Evolutionary conservation across 257 asterid genomes (phyloP), one percentile per base, ranked within the genome.

Genomic region (Solanum dulcamara): DNA sequence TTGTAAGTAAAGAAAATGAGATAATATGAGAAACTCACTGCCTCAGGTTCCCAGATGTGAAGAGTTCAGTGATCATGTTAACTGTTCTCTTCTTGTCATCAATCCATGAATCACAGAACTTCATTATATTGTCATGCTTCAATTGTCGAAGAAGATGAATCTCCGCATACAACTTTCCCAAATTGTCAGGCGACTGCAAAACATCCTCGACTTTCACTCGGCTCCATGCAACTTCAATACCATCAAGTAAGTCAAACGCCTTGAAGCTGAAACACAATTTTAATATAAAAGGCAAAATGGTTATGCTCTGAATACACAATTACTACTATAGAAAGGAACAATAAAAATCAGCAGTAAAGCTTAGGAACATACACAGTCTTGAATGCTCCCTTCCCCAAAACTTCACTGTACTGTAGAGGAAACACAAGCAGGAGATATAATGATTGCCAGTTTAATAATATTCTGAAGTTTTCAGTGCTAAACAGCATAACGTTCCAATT

Each of bases 211-310:
- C 91, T 72, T 91, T 91, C 60, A 95, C 94, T 77, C 92, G 91
- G 89, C 88, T 95, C 98, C 98, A 95, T 79, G 98, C 98, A 51
- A 94, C 95, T 91, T 95, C 98, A 85, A 92, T 93, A 57, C 98
- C 98, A 55, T 95, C 93, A 68, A 89, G 84, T 85, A 89, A 92
- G 84, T 95, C 98, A 89, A 95, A 95, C 26, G 93, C 97, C 92
- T 90, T 94, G 92, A 89, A 95, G 85, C 98, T 95, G 81, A 62
- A 84, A 13, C 32, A 55, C 33, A 79, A 51, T 10, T 70, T 57
- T 24, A 44, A 38, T 4, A 17, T 48, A 81, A 84, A 35, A 4
- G 1, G 8, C 32, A 10, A 15, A 72, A 35, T 30, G 22, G 53
- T 28, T 22, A 28, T 12, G 80, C 62, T 79, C 38, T 38, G 37